A percentile compares a stretch with the other conserved stretches of the same genome.
These are phyloP conservation scores for Penicillium samsonianum DNA, from an alignment of 495 filamentous ascomycete genomes.

Conservation along the genomic window DNA sequence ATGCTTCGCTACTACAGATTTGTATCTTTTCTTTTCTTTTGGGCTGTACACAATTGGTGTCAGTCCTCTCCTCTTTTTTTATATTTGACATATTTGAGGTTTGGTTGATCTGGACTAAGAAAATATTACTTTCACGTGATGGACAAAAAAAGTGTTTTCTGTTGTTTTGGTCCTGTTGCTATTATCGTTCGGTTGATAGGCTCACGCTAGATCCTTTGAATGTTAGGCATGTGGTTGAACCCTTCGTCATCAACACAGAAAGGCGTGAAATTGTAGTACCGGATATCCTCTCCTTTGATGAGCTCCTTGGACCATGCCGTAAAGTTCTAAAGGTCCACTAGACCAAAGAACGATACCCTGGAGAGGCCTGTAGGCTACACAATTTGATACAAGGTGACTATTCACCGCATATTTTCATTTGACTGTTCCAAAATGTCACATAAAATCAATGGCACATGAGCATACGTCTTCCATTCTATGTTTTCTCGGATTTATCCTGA, in stretches of 20 bases:
- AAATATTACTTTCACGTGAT: constrained; percentile 21
- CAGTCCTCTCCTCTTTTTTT: constrained; percentile 17
- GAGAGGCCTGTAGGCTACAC: not conserved
- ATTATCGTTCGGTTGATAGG: not conserved
- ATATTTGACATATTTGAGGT: constrained; percentile 13
- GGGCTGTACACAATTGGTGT: constrained; percentile 9
- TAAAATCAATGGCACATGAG: not conserved
- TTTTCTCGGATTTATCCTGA: not conserved
- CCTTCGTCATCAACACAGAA: not conserved
- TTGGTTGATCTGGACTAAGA: constrained; percentile 21
- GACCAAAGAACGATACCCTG: not conserved
- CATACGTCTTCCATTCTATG: not conserved
- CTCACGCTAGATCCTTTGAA: not conserved
- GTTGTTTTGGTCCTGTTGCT: constrained; percentile 16
- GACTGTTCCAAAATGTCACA: not conserved
- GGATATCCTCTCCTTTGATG: not conserved
- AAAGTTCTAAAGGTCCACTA: not conserved
- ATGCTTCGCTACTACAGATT: constrained; percentile 24
- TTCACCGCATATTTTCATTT: not conserved
- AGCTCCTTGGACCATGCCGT: not conserved
- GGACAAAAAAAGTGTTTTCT: constrained; percentile 21
- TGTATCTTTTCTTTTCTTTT: constrained; percentile 26
- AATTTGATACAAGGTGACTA: not conserved
- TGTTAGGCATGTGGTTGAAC: not conserved
- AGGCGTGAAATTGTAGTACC: not conserved